These are phyloP conservation scores for Telfairia occidentalis DNA, from an alignment of 331 rosid species.

Conservation along the genomic window DNA sequence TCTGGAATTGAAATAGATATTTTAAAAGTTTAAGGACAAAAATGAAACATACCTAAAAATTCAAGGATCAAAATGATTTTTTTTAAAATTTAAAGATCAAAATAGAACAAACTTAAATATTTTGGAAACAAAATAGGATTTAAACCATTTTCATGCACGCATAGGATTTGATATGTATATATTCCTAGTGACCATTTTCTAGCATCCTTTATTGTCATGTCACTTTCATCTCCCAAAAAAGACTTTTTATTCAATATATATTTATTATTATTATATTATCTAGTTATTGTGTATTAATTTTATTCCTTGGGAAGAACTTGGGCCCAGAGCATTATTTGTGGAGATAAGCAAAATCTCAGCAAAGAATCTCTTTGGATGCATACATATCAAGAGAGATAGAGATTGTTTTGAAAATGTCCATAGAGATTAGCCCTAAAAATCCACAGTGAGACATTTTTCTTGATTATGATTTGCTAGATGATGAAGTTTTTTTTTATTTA, in stretches of 20 bases:
- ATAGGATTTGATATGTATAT: conserved; percentile 1
- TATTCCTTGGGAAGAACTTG: not conserved
- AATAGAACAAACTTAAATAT: too few relatives aligned
- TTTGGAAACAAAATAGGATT: too few relatives aligned
- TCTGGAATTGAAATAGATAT: too few relatives aligned
- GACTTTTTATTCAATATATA: not conserved
- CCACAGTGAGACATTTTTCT: not conserved
- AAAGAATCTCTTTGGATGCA: not conserved
- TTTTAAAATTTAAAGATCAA: too few relatives aligned
- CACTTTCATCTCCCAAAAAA: not conserved
- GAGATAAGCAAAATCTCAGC: not conserved
- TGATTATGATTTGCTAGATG: not conserved
- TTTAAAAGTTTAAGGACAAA: too few relatives aligned
- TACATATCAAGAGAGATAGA: not conserved
- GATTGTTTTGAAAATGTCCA: not conserved
- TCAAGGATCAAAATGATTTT: too few relatives aligned
- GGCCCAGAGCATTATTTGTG: not conserved
- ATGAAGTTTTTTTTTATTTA: not conserved
- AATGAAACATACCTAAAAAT: too few relatives aligned
- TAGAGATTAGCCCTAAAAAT: not conserved
- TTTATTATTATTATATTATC: not conserved
- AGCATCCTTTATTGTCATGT: not conserved
- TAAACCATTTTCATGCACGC: too few relatives aligned
- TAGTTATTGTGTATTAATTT: not conserved
- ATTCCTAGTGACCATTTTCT: not conserved